A percentile compares a stretch with the other conserved stretches of the same genome.
Evolutionary conservation across 2,329 filamentous ascomycete genomes (phyloP).

Genomic region (Beauveria australis): DNA sequence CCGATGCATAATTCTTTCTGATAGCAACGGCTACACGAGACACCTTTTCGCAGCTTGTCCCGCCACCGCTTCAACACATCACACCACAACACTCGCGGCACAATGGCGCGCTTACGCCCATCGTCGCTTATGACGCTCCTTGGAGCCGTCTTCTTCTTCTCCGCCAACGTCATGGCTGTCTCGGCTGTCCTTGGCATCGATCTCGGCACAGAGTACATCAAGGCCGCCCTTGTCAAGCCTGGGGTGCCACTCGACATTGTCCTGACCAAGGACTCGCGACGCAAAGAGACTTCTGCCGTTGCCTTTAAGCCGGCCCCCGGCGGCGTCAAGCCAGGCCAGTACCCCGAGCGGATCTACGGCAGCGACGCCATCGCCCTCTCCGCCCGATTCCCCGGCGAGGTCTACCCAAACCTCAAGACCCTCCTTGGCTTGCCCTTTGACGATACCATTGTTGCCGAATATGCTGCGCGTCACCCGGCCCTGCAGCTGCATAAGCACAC

Average conservation of each 20-base stretch:
- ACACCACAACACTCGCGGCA: conserved; percentile 1
- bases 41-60: not conserved
- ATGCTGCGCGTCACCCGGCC: conserved; percentile 68
- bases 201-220: conserved; percentile 93
- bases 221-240: conserved; percentile 90
- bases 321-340: conserved; percentile 54
- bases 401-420: conserved; percentile 89
- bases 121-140: conserved; percentile 32
- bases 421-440: conserved; percentile 68
- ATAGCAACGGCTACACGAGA: not conserved
- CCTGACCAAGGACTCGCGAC: conserved; percentile 92
- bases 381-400: conserved; percentile 81
- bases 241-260: conserved; percentile 97
- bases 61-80: not conserved
- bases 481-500: conserved; percentile 57
- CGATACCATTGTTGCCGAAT: conserved; percentile 57
- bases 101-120: conserved; percentile 26
- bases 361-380: conserved; percentile 83
- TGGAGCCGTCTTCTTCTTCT: conserved; percentile 28
- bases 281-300: conserved; percentile 86
- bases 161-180: conserved; percentile 41
- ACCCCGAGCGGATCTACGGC: conserved; percentile 86
- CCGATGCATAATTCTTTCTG: not conserved
- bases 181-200: conserved; percentile 86
- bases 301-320: conserved; percentile 81